phyloP scores from a whole-genome alignment of 148 eudicot genomes.

The Amaranthus cruentus region DNA sequence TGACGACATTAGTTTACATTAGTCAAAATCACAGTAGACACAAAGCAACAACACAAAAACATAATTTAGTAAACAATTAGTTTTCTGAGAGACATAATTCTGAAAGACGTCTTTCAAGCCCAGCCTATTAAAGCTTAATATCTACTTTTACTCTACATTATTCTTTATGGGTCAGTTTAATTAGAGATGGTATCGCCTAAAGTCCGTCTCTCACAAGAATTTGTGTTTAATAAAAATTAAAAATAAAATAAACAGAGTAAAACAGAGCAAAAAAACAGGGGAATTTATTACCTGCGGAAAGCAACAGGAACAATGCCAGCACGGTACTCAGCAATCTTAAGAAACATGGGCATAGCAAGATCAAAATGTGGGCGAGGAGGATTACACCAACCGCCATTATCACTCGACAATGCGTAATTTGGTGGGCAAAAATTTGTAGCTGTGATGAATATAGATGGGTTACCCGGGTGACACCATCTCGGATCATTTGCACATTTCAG shows the following conservation, averaged over 20 bases:
- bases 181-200: too few species aligned
- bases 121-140: too few species aligned
- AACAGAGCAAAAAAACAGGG: too few species aligned
- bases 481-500: constrained; percentile 63
- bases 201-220: too few species aligned
- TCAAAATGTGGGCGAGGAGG: constrained; percentile 92
- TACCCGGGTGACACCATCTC: constrained; percentile 59
- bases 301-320: constrained; percentile 87
- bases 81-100: too few species aligned
- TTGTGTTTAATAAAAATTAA: too few species aligned
- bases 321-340: constrained; percentile 68
- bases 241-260: too few species aligned
- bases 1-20: not conserved
- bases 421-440: constrained; percentile 96
- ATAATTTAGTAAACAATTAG: too few species aligned
- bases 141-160: too few species aligned
- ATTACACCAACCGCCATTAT: constrained; percentile 90
- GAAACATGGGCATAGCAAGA: constrained; percentile 97
- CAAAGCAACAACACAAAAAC: not conserved
- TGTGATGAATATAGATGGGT: constrained; percentile 48
- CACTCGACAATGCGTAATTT: constrained; percentile 50
- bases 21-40: not conserved
- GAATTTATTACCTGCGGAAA: constrained; percentile 52
- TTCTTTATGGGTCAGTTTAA: too few species aligned
- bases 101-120: too few species aligned